A percentile compares a stretch with the other conserved stretches of the same genome.
Conservation (phyloP, 257 asterid species). For the Solanum clarkiae region DNA sequence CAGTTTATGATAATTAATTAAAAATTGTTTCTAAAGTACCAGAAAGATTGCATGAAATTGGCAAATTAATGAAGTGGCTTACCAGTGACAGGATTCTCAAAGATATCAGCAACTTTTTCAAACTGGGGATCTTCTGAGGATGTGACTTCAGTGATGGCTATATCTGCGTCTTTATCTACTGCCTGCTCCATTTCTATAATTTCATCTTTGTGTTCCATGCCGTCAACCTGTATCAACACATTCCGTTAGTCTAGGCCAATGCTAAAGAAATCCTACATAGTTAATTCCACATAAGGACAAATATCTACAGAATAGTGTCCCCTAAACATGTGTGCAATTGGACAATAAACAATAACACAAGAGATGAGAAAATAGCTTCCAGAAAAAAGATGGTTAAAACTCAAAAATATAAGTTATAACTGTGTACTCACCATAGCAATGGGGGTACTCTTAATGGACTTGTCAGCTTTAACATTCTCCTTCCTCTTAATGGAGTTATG, state of each 20-base stretch:
- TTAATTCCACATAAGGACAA: background rate
- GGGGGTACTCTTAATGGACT: slow-evolving; percentile 16
- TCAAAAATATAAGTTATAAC: background rate
- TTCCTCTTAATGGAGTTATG: slow-evolving; percentile 20
- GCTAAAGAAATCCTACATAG: background rate
- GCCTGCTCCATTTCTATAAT: background rate
- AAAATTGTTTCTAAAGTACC: background rate
- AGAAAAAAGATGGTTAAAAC: background rate
- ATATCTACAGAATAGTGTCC: background rate
- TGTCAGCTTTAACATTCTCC: slow-evolving; percentile 18
- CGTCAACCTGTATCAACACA: slow-evolving; percentile 32
- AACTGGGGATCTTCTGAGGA: slow-evolving; percentile 6
- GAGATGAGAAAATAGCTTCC: background rate
- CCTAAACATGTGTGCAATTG: background rate
- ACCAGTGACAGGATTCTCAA: slow-evolving; percentile 23
- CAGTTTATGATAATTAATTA: background rate
- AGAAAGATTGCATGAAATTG: background rate
- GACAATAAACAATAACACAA: background rate
- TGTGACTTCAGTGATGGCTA: slow-evolving; percentile 1
- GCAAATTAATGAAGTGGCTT: slow-evolving; percentile 3
- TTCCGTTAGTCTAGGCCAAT: background rate
- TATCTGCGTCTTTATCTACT: slow-evolving; percentile 1
- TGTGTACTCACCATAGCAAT: slow-evolving; percentile 18
- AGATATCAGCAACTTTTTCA: slow-evolving; percentile 13
- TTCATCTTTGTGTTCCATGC: slow-evolving; percentile 2